phyloP scores from a whole-genome alignment of 1,284 basidiomycete species.

The Puccinia novopanici region DNA sequence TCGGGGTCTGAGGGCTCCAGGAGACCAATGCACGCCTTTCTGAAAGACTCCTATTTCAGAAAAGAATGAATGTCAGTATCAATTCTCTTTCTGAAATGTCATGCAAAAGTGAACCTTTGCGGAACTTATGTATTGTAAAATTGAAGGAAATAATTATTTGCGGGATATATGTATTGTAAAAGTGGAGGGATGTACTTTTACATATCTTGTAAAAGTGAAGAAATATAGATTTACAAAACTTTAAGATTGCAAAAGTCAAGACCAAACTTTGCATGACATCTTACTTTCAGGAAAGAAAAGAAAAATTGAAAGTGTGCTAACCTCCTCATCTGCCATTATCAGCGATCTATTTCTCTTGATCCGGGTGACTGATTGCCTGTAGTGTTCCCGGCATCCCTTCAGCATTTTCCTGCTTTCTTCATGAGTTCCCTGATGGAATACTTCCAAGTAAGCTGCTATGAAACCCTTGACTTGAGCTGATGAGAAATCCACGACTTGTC shows the following conservation, averaged over 20 bases:
- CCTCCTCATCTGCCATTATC: not conserved
- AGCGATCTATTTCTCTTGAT: not conserved
- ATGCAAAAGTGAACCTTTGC: too few species aligned
- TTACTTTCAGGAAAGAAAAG: too few species aligned
- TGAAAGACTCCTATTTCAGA: not conserved
- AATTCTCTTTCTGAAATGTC: too few species aligned
- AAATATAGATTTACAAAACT: too few species aligned
- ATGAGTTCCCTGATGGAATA: not conserved
- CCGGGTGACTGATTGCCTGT: not conserved
- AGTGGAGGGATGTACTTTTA: too few species aligned
- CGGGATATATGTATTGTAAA: too few species aligned
- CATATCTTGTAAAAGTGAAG: too few species aligned
- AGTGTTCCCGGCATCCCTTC: conserved; percentile 6
- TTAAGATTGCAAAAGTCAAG: too few species aligned
- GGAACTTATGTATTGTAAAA: too few species aligned
- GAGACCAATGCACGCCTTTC: not conserved
- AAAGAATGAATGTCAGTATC: too few species aligned
- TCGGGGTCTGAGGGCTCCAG: not conserved
- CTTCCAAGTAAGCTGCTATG: not conserved
- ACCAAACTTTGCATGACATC: too few species aligned
- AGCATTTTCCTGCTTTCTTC: not conserved
- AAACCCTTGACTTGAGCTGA: not conserved
- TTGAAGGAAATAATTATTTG: too few species aligned
- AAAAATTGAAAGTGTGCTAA: not conserved
- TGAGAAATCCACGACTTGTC: not conserved